Conservation (phyloP, 179 eudicot species). For the Patellifolia procumbens region DNA sequence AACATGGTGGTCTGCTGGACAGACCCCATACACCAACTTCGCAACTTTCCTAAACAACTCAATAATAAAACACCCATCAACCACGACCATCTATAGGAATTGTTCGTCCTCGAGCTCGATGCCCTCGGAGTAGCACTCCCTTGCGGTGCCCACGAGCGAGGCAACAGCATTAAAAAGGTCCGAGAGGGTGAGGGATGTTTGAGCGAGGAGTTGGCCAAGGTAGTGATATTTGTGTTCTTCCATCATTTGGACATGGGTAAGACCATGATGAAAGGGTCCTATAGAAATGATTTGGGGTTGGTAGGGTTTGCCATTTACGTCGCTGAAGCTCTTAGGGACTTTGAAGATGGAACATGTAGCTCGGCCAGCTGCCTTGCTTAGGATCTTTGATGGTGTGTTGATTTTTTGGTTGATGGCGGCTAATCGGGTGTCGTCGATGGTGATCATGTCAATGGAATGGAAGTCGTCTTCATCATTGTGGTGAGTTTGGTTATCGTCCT, state of each 20-base stretch:
- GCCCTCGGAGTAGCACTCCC: slow-evolving; percentile 63
- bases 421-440: slow-evolving; percentile 37
- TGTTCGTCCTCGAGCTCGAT: slow-evolving; percentile 33
- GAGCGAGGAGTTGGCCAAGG: slow-evolving; percentile 45
- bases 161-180: slow-evolving; percentile 42
- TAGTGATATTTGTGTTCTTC: slow-evolving; percentile 73
- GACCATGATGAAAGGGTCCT: slow-evolving; percentile 69
- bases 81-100: slow-evolving; percentile 71
- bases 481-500: neutral
- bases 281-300: slow-evolving; percentile 59
- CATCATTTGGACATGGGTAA: slow-evolving; percentile 51
- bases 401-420: slow-evolving; percentile 40
- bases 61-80: slow-evolving; percentile 81
- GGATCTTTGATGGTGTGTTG: slow-evolving; percentile 45
- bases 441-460: slow-evolving; percentile 24
- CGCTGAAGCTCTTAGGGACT: slow-evolving; percentile 59
- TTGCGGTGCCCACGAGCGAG: slow-evolving; percentile 42
- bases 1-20: too few species aligned
- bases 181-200: slow-evolving; percentile 38
- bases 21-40: slow-evolving; percentile 34
- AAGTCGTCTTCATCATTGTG: slow-evolving; percentile 13
- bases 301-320: slow-evolving; percentile 48
- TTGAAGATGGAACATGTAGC: slow-evolving; percentile 66
- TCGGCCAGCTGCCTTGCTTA: slow-evolving; percentile 59
- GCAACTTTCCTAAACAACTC: slow-evolving; percentile 67